Conservation (phyloP, 495 filamentous ascomycete genomes). For the Cladorrhinum samala region DNA sequence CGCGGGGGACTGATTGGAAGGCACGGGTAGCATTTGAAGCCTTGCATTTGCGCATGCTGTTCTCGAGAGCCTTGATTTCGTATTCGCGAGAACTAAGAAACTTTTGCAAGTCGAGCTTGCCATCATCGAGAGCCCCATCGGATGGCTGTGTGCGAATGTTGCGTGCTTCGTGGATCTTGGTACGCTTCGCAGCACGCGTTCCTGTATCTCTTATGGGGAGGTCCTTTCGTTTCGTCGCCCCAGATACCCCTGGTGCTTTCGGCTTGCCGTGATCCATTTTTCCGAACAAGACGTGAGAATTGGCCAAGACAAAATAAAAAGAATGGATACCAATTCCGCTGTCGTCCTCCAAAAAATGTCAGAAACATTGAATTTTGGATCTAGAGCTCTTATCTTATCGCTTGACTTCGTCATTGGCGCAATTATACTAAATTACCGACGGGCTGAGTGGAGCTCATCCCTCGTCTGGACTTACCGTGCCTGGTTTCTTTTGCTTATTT, state of each 20-base stretch:
- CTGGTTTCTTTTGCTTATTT: too few species aligned
- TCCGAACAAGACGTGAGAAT: too few species aligned
- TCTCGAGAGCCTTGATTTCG: slow-evolving; percentile 79
- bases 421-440: background rate
- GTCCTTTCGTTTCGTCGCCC: slow-evolving; percentile 22
- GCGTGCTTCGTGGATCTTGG: slow-evolving; percentile 62
- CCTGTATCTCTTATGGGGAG: slow-evolving; percentile 10
- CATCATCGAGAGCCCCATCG: slow-evolving; percentile 66
- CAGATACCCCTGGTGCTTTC: slow-evolving; percentile 1
- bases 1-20: slow-evolving; percentile 83
- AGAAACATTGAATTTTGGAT: background rate
- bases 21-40: slow-evolving; percentile 62
- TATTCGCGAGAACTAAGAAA: slow-evolving; percentile 79
- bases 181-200: slow-evolving; percentile 40
- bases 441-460: slow-evolving; percentile 2
- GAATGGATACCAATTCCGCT: background rate
- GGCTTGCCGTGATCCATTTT: background rate
- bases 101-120: slow-evolving; percentile 71
- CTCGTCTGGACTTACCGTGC: background rate
- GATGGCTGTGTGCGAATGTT: slow-evolving; percentile 65
- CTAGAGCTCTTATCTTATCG: slow-evolving; percentile 26
- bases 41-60: slow-evolving; percentile 69
- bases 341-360: background rate
- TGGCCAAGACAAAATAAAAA: background rate
- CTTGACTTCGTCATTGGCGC: background rate